Conservation (phyloP, 2,329 filamentous ascomycete genomes). For the Trichoderma pleuroti region DNA sequence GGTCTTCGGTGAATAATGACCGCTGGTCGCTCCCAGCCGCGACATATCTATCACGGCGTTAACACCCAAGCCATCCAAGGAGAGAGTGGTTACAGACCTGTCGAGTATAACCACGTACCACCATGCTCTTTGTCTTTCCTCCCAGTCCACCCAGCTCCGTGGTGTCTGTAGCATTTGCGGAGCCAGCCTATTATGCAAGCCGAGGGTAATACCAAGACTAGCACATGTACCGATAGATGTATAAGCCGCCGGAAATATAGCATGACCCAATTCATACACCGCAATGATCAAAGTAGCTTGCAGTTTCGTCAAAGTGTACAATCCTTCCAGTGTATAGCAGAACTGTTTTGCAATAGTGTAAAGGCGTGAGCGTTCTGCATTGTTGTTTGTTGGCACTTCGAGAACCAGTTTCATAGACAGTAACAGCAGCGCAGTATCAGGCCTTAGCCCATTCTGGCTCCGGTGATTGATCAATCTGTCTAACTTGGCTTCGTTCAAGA, state of each 20-base stretch:
- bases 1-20: not conserved
- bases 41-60: not conserved
- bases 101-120: not conserved
- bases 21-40: not conserved
- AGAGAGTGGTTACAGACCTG: not conserved
- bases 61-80: not conserved
- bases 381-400: not conserved
- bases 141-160: not conserved
- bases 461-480: not conserved
- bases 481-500: not conserved
- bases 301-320: not conserved
- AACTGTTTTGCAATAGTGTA: not conserved
- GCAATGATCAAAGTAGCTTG: not conserved
- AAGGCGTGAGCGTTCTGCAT: not conserved
- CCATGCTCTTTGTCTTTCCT: not conserved
- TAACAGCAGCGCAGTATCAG: not conserved
- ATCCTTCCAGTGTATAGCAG: not conserved
- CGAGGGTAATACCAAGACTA: not conserved
- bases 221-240: not conserved
- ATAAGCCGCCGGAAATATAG: not conserved
- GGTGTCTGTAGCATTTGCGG: not conserved
- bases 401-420: not conserved
- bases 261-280: not conserved
- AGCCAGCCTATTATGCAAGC: not conserved
- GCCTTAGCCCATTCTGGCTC: not conserved